Percentiles rank a stretch among this genome's conserved stretches.
These are phyloP conservation scores for Phanerochaete sordida DNA, from an alignment of 768 basidiomycete species.

Conservation along the genomic window DNA sequence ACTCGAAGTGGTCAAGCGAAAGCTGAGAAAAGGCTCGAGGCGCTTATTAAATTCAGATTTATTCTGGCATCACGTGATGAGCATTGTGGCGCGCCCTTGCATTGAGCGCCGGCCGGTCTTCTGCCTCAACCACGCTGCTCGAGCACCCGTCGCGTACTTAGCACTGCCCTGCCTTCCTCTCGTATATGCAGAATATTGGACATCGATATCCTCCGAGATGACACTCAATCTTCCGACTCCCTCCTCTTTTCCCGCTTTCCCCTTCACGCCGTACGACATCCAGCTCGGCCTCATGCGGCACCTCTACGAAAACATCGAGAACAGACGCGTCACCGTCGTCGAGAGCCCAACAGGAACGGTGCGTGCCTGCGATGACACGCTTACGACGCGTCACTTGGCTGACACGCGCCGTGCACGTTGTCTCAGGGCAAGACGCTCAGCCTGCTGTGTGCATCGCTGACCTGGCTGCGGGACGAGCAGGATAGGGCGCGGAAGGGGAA, in stretches of 20 bases:
- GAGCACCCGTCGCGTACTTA: too few species aligned
- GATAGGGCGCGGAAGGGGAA: conserved; percentile 67
- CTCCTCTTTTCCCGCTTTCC: conserved; percentile 64
- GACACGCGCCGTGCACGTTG: neutral
- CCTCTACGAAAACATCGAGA: conserved; percentile 76
- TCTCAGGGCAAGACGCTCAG: conserved; percentile 87
- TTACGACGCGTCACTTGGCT: neutral
- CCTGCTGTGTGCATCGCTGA: conserved; percentile 69
- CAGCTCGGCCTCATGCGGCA: conserved; percentile 88
- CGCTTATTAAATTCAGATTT: too few species aligned
- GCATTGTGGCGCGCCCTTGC: too few species aligned
- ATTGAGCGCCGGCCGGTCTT: too few species aligned
- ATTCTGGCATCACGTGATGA: too few species aligned
- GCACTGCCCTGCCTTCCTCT: too few species aligned
- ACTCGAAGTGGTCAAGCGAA: too few species aligned
- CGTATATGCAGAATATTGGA: too few species aligned
- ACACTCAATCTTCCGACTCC: conserved; percentile 55
- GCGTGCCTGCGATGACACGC: conserved; percentile 18
- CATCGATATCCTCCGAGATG: too few species aligned
- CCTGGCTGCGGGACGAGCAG: conserved; percentile 72
- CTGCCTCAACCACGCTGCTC: too few species aligned
- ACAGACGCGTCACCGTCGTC: conserved; percentile 72
- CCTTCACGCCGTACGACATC: conserved; percentile 64
- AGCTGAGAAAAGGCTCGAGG: too few species aligned
- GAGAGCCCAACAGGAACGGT: conserved; percentile 92